phyloP scores from a whole-genome alignment of 2,329 filamentous ascomycete genomes.

The Calonectria hawksworthii region DNA sequence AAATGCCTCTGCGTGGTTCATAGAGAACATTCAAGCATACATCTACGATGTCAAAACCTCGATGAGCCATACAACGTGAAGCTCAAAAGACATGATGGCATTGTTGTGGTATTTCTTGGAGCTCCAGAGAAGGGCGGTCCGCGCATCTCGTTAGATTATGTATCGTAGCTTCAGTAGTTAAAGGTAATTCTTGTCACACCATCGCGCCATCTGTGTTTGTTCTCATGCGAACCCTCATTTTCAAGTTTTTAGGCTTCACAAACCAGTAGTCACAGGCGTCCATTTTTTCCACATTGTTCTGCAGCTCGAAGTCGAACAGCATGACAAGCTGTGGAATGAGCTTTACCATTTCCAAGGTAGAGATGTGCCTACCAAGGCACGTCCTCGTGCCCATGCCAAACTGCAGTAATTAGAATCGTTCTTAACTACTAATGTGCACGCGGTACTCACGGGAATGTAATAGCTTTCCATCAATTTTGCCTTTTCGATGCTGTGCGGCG shows the following conservation, averaged over 20 bases:
- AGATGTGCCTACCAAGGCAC: constrained; percentile 2
- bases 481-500: background rate
- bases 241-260: background rate
- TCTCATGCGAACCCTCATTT: background rate
- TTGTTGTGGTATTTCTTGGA: no score
- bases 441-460: background rate
- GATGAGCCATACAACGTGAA: no score
- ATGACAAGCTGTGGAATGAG: background rate
- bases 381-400: constrained; percentile 1
- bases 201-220: background rate
- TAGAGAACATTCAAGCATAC: no score
- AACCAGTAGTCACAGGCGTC: background rate
- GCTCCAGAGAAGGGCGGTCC: no score
- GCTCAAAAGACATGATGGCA: no score
- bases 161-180: no score
- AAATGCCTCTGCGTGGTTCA: no score
- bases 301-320: background rate
- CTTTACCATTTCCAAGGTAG: constrained; percentile 4
- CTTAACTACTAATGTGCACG: background rate
- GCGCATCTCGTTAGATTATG: no score
- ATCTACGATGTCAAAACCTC: no score
- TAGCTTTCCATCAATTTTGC: background rate
- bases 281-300: background rate
- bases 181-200: no score
- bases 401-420: background rate